A percentile compares a stretch with the other conserved stretches of the same genome.
These are phyloP conservation scores for Xerocomellus dryophilus DNA, from an alignment of 768 basidiomycete genomes.

Conservation along the genomic window DNA sequence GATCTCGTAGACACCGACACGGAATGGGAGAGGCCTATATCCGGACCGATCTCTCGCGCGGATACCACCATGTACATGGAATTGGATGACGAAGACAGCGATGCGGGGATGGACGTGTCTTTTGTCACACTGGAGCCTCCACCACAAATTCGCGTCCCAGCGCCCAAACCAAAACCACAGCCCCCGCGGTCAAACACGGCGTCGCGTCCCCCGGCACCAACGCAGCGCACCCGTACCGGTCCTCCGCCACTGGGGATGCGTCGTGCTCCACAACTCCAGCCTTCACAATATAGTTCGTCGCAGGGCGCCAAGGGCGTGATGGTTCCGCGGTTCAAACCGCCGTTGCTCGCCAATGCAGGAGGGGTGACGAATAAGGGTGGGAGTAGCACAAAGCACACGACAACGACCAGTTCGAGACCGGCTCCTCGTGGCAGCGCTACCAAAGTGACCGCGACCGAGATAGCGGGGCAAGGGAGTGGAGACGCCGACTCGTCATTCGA, in stretches of 20 bases:
- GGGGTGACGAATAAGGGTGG: not conserved
- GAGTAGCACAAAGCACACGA: not conserved
- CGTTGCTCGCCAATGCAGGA: slow-evolving; percentile 13
- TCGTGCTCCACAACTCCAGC: slow-evolving; percentile 14
- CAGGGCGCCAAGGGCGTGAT: slow-evolving; percentile 17
- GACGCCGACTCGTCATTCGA: slow-evolving; percentile 34
- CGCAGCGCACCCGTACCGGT: slow-evolving; percentile 14
- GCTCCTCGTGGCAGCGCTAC: not conserved
- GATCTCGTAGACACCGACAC: slow-evolving; percentile 24
- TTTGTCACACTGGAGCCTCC: slow-evolving; percentile 9
- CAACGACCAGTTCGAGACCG: not conserved
- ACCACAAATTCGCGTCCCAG: not conserved
- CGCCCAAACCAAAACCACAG: not conserved
- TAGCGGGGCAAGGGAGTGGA: not conserved
- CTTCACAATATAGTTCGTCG: slow-evolving; percentile 21
- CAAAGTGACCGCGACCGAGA: not conserved
- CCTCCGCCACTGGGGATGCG: slow-evolving; percentile 33
- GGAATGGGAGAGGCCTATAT: slow-evolving; percentile 9
- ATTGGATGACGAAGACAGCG: slow-evolving; percentile 15
- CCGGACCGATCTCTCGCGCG: not conserved
- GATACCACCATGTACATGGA: slow-evolving; percentile 14
- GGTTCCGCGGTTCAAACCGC: slow-evolving; percentile 30
- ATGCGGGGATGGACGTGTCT: slow-evolving; percentile 18
- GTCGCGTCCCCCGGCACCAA: slow-evolving; percentile 1
- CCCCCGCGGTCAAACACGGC: not conserved